These are phyloP conservation scores for Scolecobasidium constrictum DNA, from an alignment of 2,329 filamentous ascomycete species.

Conservation along the genomic window DNA sequence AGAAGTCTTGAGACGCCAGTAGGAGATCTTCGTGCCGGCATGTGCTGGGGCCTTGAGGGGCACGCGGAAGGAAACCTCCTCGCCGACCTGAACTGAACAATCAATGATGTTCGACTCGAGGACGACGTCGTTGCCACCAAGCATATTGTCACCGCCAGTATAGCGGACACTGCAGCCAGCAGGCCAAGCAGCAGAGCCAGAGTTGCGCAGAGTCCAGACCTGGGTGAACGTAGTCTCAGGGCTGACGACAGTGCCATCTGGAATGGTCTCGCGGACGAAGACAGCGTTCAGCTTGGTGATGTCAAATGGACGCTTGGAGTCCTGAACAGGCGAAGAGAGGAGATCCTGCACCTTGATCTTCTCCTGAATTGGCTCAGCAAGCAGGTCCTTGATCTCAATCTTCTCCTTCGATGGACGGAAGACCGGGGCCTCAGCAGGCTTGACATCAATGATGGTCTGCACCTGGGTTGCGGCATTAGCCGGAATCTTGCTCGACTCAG, in stretches of 20 bases:
- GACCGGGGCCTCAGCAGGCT: constrained; percentile 41
- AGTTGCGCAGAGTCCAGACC: constrained; percentile 84
- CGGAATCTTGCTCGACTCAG: constrained; percentile 38
- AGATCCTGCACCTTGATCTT: constrained; percentile 20
- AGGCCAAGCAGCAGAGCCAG: constrained; percentile 71
- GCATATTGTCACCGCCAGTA: constrained; percentile 93
- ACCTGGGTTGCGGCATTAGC: constrained; percentile 49
- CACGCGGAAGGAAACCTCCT: constrained; percentile 72
- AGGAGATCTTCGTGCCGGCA: constrained; percentile 74
- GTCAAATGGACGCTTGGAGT: constrained; percentile 13
- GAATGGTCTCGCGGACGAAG: constrained; percentile 68
- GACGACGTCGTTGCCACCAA: constrained; percentile 68
- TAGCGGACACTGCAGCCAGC: constrained; percentile 83
- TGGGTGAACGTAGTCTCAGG: constrained; percentile 72
- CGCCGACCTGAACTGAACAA: constrained; percentile 57
- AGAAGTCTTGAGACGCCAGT: constrained; percentile 84
- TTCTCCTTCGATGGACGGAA: constrained; percentile 28
- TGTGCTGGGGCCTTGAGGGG: constrained; percentile 70
- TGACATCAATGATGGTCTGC: constrained; percentile 48
- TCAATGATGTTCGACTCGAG: constrained; percentile 73
- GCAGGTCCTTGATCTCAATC: constrained; percentile 27
- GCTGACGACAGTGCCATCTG: constrained; percentile 63
- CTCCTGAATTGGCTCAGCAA: constrained; percentile 24
- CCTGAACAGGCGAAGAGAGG: constrained; percentile 14
- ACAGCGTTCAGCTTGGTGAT: constrained; percentile 34